Evolutionary conservation across 345 rosid genomes (phyloP).

Genomic region (Conringia planisiliqua): DNA sequence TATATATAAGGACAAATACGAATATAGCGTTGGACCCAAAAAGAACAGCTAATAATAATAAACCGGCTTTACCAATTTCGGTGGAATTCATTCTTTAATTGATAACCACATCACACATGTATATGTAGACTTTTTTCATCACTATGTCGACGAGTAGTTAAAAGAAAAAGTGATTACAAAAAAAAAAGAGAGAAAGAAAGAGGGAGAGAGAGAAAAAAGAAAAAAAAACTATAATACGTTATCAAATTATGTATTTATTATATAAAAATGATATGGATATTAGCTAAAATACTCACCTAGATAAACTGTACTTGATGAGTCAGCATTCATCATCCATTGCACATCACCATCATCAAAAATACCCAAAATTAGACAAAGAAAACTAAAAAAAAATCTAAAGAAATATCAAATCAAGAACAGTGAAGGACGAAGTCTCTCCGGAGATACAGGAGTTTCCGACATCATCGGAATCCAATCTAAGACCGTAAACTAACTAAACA

Average conservation of each 20-base stretch:
- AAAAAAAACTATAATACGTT: neutral
- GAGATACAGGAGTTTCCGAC: conserved; percentile 9
- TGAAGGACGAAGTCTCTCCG: conserved; percentile 5
- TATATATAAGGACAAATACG: neutral
- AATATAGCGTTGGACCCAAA: conserved; percentile 18
- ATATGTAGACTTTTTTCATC: conserved; percentile 22
- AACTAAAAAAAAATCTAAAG: neutral
- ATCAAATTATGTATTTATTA: neutral
- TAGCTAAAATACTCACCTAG: conserved; percentile 28
- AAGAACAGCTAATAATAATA: conserved; percentile 24
- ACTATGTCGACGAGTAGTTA: conserved; percentile 5
- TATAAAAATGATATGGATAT: conserved; percentile 4
- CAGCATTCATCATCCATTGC: conserved; percentile 38
- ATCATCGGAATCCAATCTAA: conserved; percentile 7
- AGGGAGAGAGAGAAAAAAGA: too few species aligned
- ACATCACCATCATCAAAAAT: conserved; percentile 33
- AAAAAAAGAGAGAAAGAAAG: neutral
- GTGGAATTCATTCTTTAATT: conserved; percentile 27
- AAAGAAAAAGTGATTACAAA: conserved; percentile 2
- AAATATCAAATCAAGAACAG: conserved; percentile 18
- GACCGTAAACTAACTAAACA: neutral
- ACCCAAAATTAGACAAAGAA: neutral
- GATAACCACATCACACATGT: conserved; percentile 27
- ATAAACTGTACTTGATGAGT: conserved; percentile 39
- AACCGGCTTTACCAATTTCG: conserved; percentile 25